phyloP scores from a whole-genome alignment of 192 early-diverging fungal genomes.

The Chytriomyces sp. region DNA sequence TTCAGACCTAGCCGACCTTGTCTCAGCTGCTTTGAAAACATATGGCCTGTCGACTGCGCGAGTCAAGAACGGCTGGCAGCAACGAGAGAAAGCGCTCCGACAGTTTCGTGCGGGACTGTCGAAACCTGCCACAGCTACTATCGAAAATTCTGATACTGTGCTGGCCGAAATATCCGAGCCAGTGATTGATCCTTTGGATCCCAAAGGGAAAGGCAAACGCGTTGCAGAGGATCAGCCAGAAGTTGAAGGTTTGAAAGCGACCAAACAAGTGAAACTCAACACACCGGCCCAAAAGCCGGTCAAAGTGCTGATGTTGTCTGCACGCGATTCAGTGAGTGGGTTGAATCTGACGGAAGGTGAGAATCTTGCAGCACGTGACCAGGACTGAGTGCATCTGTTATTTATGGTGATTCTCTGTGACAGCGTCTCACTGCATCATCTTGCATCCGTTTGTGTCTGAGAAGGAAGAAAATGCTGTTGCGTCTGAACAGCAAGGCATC shows the following conservation, averaged over 20 bases:
- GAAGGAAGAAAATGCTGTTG: conserved; percentile 21
- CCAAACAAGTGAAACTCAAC: too few species aligned
- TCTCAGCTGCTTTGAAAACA: conserved; percentile 24
- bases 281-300: neutral
- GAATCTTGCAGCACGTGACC: neutral
- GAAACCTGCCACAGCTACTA: too few species aligned
- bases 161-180: too few species aligned
- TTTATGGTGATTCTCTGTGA: neutral
- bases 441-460: conserved; percentile 23
- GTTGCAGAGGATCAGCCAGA: too few species aligned
- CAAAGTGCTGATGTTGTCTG: conserved; percentile 34
- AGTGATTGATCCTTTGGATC: too few species aligned
- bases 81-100: conserved; percentile 19
- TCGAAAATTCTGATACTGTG: too few species aligned
- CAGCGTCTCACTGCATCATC: conserved; percentile 16
- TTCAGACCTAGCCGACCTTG: conserved; percentile 12
- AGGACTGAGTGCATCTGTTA: neutral
- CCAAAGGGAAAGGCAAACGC: too few species aligned
- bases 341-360: conserved; percentile 38
- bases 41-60: conserved; percentile 7
- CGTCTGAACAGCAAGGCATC: conserved; percentile 23
- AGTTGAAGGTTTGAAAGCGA: too few species aligned
- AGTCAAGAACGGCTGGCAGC: neutral
- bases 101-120: conserved; percentile 13
- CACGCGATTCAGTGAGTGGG: conserved; percentile 34